Evolutionary conservation across 345 rosid genomes (phyloP).

Genomic region (Arabis hirsuta): DNA sequence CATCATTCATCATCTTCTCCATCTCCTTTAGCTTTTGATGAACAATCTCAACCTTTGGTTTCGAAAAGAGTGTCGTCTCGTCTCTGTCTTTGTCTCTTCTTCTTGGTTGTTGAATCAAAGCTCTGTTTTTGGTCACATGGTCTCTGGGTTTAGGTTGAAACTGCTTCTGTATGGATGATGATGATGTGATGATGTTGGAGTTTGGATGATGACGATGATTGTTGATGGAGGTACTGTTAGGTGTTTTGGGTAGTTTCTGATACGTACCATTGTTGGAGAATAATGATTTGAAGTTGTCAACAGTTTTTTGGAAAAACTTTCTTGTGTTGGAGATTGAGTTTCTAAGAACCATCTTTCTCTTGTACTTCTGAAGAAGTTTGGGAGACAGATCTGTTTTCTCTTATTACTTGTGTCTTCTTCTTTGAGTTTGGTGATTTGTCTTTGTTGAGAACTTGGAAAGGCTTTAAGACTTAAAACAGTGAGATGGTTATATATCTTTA

Average conservation of each 20-base stretch:
- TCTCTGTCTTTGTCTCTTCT: constrained; percentile 35
- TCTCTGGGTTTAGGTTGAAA: constrained; percentile 38
- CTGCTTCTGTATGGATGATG: constrained; percentile 24
- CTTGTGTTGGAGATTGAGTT: constrained; percentile 63
- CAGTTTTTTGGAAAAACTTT: constrained; percentile 62
- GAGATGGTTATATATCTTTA: not conserved
- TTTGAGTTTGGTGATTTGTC: constrained; percentile 42
- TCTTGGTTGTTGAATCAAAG: constrained; percentile 18
- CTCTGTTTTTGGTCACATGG: constrained; percentile 28
- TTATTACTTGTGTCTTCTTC: constrained; percentile 20
- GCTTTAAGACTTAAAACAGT: not conserved
- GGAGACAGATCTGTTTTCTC: constrained; percentile 23
- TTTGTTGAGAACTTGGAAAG: not conserved
- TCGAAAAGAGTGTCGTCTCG: constrained; percentile 32
- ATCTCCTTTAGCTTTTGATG: constrained; percentile 66
- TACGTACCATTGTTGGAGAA: constrained; percentile 49
- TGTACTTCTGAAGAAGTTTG: constrained; percentile 15
- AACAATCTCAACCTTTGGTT: constrained; percentile 48
- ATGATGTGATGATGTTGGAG: constrained; percentile 27
- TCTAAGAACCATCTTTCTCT: constrained; percentile 54
- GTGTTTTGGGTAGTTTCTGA: constrained; percentile 63
- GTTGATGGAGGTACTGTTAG: constrained; percentile 40
- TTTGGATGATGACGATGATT: constrained; percentile 35
- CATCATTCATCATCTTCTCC: constrained; percentile 58
- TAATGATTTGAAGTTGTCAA: constrained; percentile 58